Conservation (phyloP, 768 basidiomycete genomes). For the Kwoniella pini region DNA sequence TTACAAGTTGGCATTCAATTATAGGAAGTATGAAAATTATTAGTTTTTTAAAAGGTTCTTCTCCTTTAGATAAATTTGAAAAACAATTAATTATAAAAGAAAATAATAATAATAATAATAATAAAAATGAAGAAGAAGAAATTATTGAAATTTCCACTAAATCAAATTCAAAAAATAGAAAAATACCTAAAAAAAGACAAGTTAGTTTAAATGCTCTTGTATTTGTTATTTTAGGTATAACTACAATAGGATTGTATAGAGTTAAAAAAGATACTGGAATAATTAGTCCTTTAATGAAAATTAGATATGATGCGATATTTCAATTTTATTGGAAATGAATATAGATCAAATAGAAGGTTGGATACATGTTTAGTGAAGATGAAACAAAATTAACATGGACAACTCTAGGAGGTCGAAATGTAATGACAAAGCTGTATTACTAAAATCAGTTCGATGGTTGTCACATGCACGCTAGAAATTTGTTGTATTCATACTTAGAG, state of each 20-base stretch:
- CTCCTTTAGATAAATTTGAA: no score
- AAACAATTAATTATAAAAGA: no score
- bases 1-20: slow-evolving; percentile 64
- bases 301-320: slow-evolving; percentile 33
- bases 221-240: slow-evolving; percentile 20
- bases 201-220: slow-evolving; percentile 23
- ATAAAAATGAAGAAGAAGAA: not conserved
- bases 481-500: not conserved
- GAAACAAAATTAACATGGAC: no score
- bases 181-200: not conserved
- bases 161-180: not conserved
- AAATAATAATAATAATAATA: no score
- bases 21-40: slow-evolving; percentile 60
- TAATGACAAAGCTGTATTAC: not conserved
- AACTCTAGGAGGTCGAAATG: no score
- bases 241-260: slow-evolving; percentile 28
- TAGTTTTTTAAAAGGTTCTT: slow-evolving; percentile 18
- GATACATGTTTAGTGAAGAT: no score
- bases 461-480: not conserved
- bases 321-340: no score
- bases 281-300: slow-evolving; percentile 28
- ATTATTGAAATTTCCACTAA: not conserved
- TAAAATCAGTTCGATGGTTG: slow-evolving; percentile 10
- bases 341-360: no score
- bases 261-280: slow-evolving; percentile 23